phyloP scores from a whole-genome alignment of 345 rosid species.

The Eucalyptus globulus region DNA sequence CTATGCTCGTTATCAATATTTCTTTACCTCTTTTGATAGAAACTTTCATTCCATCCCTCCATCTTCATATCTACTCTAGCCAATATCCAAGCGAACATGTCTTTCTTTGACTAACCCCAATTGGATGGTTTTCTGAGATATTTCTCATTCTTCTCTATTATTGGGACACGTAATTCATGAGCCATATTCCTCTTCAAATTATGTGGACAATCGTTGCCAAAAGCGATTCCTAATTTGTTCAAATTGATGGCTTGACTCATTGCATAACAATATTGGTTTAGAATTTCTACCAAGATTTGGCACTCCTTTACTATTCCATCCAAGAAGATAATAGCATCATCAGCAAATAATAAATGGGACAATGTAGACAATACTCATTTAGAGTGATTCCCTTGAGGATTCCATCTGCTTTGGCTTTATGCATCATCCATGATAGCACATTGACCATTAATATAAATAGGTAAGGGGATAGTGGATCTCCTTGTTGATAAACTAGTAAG shows the following conservation, averaged over 20 bases:
- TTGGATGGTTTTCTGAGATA: not conserved
- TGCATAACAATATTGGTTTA: not conserved
- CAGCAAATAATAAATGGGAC: not conserved
- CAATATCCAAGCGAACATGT: not conserved
- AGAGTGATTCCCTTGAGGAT: no score
- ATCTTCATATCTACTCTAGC: not conserved
- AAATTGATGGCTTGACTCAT: not conserved
- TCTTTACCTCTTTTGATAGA: not conserved
- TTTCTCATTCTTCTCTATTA: not conserved
- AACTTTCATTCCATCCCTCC: not conserved
- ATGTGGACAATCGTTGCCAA: rapidly evolving
- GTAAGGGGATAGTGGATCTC: not conserved
- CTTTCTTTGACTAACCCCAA: not conserved
- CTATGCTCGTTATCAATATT: rapidly evolving
- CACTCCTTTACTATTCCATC: not conserved
- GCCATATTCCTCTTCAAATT: not conserved
- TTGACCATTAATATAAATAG: not conserved
- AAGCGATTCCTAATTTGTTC: not conserved
- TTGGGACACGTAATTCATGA: not conserved
- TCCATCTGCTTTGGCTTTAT: not conserved
- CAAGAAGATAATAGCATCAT: not conserved
- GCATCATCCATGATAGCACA: not conserved
- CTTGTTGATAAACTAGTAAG: not conserved
- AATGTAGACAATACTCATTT: not conserved
- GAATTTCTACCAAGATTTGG: not conserved